These are phyloP conservation scores for Vicia villosa DNA, from an alignment of 306 rosid genomes.

Conservation along the genomic window DNA sequence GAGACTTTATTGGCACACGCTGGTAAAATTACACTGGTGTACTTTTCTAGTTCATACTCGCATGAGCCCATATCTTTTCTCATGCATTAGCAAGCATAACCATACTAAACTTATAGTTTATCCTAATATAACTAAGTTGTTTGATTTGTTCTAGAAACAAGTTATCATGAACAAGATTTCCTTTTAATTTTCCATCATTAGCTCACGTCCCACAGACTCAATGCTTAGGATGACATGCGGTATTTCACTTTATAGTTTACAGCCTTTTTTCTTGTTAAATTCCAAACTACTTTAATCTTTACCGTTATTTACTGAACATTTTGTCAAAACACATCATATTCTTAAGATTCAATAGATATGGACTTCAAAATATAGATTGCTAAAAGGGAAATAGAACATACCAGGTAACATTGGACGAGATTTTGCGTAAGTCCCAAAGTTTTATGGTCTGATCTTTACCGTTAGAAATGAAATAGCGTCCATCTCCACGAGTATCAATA, in stretches of 20 bases:
- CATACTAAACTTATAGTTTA: background rate
- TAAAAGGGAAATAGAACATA: slow-evolving; percentile 41
- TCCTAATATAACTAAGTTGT: background rate
- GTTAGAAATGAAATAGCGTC: slow-evolving; percentile 88
- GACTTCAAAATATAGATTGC: background rate
- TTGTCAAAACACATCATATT: background rate
- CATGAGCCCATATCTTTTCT: slow-evolving; percentile 2
- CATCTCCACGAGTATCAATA: slow-evolving; percentile 91
- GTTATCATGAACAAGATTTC: slow-evolving; percentile 11
- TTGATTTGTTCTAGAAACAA: slow-evolving; percentile 5
- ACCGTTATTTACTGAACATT: slow-evolving; percentile 1
- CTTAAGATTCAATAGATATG: slow-evolving; percentile 11
- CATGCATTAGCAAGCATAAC: slow-evolving; percentile 27
- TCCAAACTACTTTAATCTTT: background rate
- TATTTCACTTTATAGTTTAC: slow-evolving; percentile 13
- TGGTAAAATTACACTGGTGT: no score
- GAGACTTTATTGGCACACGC: no score
- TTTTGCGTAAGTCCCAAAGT: slow-evolving; percentile 95
- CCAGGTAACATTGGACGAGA: slow-evolving; percentile 69
- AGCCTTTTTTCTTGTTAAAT: background rate
- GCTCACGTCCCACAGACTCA: slow-evolving; percentile 13
- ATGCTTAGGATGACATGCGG: background rate
- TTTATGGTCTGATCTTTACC: slow-evolving; percentile 95
- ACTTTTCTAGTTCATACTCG: background rate
- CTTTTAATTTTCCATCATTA: slow-evolving; percentile 24